Evolutionary conservation across 805 yeast genomes (phyloP), one percentile per base, ranked within the genome.

Genomic region (Metschnikowia borealis): DNA sequence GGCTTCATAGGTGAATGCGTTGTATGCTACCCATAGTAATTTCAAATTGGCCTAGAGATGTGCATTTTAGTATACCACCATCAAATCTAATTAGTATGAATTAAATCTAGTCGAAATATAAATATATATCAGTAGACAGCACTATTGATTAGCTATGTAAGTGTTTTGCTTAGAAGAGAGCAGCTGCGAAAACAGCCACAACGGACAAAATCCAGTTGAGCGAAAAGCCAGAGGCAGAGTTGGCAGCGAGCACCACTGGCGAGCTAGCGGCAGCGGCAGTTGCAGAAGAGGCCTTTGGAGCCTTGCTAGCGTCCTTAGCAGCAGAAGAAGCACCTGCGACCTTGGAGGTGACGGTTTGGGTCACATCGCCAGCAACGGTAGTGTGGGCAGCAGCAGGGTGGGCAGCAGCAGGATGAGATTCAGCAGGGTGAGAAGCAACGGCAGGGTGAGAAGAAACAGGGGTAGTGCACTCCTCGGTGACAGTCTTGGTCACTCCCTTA

Each of bases 381-480:
- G 51, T 31, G 46, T 37, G 13, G 11, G 49, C 20, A 8, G 49
- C n/a, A 15, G 15, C 26, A 13, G 10, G 6, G n/a, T 37, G 11
- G 15, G 23, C 26, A 18, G 15, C 23, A 36, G 38, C 15, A 7
- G 15, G 10, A 7, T 33, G 36, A 6, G 35, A 33, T 13, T 32
- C 35, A 32, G 35, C 39, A 4, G 7, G 5, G 14, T 36, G n/a
- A 14, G n/a, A 6, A 20, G 39, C 23, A 6, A 14, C 6, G 13
- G 38, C 10, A 3, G 15, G 5, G n/a, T 33, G 36, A 7, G 36
- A n/a, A 34, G 36, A 10, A n/a, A 41, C 29, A 26, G 43, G 18
- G 23, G 26, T n/a, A 40, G 15, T 15, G 29, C 47, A 45, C n/a
- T 26, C 47, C 18, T 45, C 46, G 3, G 52, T 40, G 11, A 49